These are phyloP conservation scores for Acanthamoeba sp. DNA, from an alignment of 208 protist species.

Conservation along the genomic window DNA sequence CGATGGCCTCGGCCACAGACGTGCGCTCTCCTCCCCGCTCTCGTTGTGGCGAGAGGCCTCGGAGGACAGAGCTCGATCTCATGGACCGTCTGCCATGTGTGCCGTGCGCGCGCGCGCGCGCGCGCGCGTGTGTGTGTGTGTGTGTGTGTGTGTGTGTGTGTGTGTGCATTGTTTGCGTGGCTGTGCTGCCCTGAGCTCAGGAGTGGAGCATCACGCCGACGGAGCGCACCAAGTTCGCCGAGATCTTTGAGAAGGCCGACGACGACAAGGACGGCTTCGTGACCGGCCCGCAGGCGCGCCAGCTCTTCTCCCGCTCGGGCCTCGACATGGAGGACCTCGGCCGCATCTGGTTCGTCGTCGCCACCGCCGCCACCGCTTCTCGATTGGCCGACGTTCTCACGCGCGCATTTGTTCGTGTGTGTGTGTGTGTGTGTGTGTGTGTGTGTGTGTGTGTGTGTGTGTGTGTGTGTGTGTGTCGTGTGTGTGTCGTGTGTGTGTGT, in stretches of 20 bases:
- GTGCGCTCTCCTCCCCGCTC: background rate
- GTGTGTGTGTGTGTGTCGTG: too few species aligned
- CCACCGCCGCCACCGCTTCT: too few species aligned
- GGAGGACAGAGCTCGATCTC: too few species aligned
- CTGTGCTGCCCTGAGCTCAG: slow-evolving; percentile 13
- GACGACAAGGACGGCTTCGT: slow-evolving; percentile 65
- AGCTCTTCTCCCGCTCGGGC: slow-evolving; percentile 26
- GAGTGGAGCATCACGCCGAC: slow-evolving; percentile 40
- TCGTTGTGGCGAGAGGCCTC: too few species aligned
- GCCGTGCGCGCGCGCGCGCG: too few species aligned
- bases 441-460: too few species aligned
- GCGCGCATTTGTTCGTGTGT: too few species aligned
- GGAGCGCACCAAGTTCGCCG: slow-evolving; percentile 54
- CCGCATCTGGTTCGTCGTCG: background rate
- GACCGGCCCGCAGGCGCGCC: slow-evolving; percentile 31
- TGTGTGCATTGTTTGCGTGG: background rate
- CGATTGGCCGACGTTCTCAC: too few species aligned
- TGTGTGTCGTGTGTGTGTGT: too few species aligned
- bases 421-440: too few species aligned
- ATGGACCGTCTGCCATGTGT: background rate
- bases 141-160: background rate
- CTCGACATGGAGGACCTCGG: slow-evolving; percentile 66
- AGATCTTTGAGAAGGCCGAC: slow-evolving; percentile 72
- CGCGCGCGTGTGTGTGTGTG: too few species aligned
- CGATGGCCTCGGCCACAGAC: background rate